phyloP scores from a whole-genome alignment of 345 rosid species.

The Brassica carinata region DNA sequence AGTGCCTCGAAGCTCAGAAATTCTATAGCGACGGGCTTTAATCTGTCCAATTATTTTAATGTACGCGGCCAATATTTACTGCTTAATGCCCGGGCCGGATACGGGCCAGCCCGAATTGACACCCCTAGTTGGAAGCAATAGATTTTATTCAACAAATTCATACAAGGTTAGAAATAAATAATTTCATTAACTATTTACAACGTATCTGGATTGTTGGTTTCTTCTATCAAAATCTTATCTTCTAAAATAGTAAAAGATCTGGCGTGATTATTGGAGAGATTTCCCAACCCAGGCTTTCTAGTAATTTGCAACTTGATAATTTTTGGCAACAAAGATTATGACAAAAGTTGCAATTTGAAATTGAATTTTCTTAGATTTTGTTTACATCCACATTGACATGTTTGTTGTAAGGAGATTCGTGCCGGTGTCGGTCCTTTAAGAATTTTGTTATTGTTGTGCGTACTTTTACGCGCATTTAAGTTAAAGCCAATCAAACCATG shows the following conservation, averaged over 20 bases:
- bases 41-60: too few species aligned
- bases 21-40: too few species aligned
- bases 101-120: too few species aligned
- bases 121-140: too few species aligned
- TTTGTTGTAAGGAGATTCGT: not conserved
- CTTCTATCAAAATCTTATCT: not conserved
- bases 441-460: not conserved
- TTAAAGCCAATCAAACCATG: not conserved
- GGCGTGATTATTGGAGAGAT: not conserved
- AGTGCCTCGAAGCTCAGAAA: too few species aligned
- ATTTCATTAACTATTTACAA: not conserved
- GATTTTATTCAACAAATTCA: not conserved
- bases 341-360: not conserved
- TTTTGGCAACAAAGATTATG: not conserved
- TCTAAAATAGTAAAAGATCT: not conserved
- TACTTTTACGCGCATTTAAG: conserved; percentile 15
- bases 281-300: not conserved
- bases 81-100: too few species aligned
- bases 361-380: not conserved
- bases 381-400: not conserved
- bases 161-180: not conserved
- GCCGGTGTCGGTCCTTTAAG: conserved; percentile 7
- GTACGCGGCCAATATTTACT: too few species aligned
- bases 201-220: not conserved
- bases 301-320: not conserved